Evolutionary conservation across 805 yeast species (phyloP), one percentile per base, ranked within the genome.

Genomic region (Debaryomyces prosopidis): DNA sequence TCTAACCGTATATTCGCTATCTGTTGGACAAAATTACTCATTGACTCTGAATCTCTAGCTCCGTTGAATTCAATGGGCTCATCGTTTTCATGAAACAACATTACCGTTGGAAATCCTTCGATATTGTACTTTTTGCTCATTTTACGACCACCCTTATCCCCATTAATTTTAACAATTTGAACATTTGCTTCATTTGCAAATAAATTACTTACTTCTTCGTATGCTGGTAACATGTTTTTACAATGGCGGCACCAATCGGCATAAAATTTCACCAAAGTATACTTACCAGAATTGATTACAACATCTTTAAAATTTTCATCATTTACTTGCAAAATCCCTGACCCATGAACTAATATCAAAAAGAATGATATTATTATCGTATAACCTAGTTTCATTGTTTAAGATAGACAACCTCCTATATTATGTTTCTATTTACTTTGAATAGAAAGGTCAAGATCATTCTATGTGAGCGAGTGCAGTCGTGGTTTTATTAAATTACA

Each of bases 221-320:
- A 73, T 2, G 71, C 67, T 5, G 89, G 89, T 59, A 69, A 72
- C 55, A 84, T 58, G 31, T 68, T 70, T 58, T 78, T 79, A 59
- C 90, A 84, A 60, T 84, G 89, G 31, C 81, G 68, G 62, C 90
- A 84, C 90, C 90, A 84, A 43, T 79, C 81, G 8, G 90, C 87
- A 54, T 77, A 83, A 52, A 77, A 76, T 59, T 74, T 66, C 52
- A 75, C 69, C 62, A 79, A 58, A 4, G 70, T 63, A 49, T 59
- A 70, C 47, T 69, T 72, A 28, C 79, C 82, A 5, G 85, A 77
- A 38, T 81, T 77, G 43, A 76, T 65, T 14, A 82, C 85, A 35
- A 80, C 62, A 14, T 75, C 77, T 42, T 80, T 78, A 58, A 84
- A 84, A 49, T 70, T 78, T 30, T 66, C 60, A 49, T 77, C 81